Conservation (phyloP, 345 rosid species). For the Camelina hispida region DNA sequence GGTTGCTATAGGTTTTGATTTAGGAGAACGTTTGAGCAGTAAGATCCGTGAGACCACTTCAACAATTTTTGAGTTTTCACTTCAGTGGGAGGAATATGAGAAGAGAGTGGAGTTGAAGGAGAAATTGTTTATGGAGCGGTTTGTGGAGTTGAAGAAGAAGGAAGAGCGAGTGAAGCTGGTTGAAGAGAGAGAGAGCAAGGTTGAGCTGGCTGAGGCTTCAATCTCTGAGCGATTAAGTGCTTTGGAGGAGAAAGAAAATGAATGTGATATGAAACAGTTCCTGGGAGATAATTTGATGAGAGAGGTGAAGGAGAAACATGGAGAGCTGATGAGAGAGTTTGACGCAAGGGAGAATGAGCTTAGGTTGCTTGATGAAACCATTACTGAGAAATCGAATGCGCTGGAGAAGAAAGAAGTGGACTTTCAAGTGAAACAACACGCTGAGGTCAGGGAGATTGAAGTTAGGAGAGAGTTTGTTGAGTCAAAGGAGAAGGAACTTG, state of each 20-base stretch:
- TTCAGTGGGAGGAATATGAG: not conserved
- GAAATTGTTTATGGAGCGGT: not conserved
- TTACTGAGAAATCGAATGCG: not conserved
- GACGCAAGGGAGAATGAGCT: slow-evolving; percentile 28
- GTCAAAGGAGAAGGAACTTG: slow-evolving; percentile 16
- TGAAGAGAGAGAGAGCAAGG: slow-evolving; percentile 16
- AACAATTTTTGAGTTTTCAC: not conserved
- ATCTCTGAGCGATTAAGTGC: not conserved
- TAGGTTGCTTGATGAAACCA: not conserved
- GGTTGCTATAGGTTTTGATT: not conserved
- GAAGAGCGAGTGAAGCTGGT: slow-evolving; percentile 10
- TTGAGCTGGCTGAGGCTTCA: slow-evolving; percentile 1
- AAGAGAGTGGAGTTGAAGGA: not conserved
- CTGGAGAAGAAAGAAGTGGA: slow-evolving; percentile 23
- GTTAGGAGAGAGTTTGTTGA: not conserved
- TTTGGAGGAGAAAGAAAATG: slow-evolving; percentile 10
- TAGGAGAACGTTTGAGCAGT: not conserved
- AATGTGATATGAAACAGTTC: slow-evolving; percentile 8
- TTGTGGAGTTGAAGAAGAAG: not conserved
- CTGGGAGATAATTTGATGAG: not conserved
- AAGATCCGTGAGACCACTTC: not conserved
- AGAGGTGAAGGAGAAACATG: not conserved
- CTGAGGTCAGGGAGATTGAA: slow-evolving; percentile 6
- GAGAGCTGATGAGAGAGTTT: slow-evolving; percentile 9
- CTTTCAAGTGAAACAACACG: slow-evolving; percentile 5